Conservation (phyloP, 1,139 yeast genomes). For the Blastobotrys indianensis region DNA sequence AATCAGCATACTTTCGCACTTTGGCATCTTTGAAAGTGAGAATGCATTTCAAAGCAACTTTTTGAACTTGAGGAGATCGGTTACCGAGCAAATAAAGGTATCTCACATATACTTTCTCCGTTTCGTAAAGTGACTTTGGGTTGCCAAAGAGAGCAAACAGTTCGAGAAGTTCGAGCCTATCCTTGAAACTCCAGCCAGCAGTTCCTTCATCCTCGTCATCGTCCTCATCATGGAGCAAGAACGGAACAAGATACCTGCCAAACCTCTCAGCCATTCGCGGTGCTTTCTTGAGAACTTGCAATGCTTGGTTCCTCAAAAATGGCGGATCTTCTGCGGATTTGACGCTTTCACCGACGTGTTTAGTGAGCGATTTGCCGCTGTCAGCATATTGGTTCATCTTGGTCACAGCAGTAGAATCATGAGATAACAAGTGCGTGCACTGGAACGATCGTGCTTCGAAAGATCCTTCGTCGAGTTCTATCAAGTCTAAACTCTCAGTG, state of each 20-base stretch:
- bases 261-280: slow-evolving; percentile 66
- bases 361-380: slow-evolving; percentile 5
- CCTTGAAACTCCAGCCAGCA: slow-evolving; percentile 52
- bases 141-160: slow-evolving; percentile 61
- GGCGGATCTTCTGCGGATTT: slow-evolving; percentile 6
- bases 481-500: no score
- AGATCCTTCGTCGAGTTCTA: no score
- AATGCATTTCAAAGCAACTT: slow-evolving; percentile 66
- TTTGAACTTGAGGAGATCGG: slow-evolving; percentile 58
- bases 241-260: slow-evolving; percentile 51
- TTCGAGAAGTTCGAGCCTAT: slow-evolving; percentile 53
- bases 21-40: slow-evolving; percentile 56
- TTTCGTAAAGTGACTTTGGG: slow-evolving; percentile 48
- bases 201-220: slow-evolving; percentile 20
- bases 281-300: slow-evolving; percentile 41
- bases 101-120: slow-evolving; percentile 49
- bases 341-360: slow-evolving; percentile 2
- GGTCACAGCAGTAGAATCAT: no score
- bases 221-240: slow-evolving; percentile 29
- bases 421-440: no score
- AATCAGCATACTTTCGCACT: slow-evolving; percentile 64
- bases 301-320: slow-evolving; percentile 9
- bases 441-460: no score
- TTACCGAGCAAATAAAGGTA: slow-evolving; percentile 57
- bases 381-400: slow-evolving; percentile 1